phyloP scores from a whole-genome alignment of 1,284 basidiomycete genomes.

The Calocybe gambosa region DNA sequence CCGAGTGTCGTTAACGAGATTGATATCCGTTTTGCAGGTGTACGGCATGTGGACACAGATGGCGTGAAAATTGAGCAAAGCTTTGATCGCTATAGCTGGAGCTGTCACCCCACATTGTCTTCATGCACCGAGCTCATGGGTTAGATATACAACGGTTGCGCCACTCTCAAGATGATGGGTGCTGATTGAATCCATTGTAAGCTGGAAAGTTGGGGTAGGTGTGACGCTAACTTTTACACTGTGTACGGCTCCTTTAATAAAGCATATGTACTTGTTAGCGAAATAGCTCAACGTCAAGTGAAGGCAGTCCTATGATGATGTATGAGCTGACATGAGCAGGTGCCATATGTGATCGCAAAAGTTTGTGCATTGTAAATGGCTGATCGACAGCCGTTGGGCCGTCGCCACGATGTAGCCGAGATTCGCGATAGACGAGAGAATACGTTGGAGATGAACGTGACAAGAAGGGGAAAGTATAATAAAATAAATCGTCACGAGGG shows the following conservation, averaged over 20 bases:
- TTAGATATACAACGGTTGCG: background rate
- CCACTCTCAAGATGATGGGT: background rate
- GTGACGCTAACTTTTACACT: background rate
- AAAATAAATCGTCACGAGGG: constrained; percentile 16
- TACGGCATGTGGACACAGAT: constrained; percentile 50
- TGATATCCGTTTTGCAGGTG: constrained; percentile 32
- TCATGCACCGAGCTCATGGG: background rate
- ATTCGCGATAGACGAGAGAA: background rate
- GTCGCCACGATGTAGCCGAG: background rate
- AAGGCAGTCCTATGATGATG: background rate
- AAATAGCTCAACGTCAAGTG: no score
- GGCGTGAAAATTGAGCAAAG: constrained; percentile 52
- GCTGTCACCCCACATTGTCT: background rate
- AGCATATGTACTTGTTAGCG: no score
- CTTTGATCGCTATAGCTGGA: background rate
- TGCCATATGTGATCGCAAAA: no score
- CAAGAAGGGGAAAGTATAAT: constrained; percentile 7
- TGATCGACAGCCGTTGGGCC: background rate
- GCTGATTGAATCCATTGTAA: no score
- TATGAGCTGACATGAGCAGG: background rate
- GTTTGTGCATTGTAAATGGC: background rate
- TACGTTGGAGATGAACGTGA: constrained; percentile 6
- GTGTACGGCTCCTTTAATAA: background rate
- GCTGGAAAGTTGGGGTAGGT: background rate
- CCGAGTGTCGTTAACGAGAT: background rate